Percentiles rank a stretch among this genome's conserved stretches.
phyloP scores from a whole-genome alignment of 805 yeast genomes.

The Saccharomycopsis vini region DNA sequence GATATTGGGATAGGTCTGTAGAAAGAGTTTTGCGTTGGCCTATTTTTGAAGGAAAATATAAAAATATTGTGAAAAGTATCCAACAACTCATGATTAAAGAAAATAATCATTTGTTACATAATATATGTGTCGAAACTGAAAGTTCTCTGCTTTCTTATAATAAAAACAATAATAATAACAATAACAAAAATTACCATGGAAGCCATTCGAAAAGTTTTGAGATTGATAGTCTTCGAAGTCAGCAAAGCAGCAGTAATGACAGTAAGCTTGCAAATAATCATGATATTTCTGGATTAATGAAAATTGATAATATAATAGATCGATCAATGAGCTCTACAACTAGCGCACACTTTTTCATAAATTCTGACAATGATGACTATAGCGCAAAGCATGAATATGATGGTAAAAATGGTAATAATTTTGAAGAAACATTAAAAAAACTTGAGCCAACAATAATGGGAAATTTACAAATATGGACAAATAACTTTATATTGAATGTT shows the following conservation, averaged over 20 bases:
- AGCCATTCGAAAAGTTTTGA: too few species aligned
- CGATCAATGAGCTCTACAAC: not conserved
- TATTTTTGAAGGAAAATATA: constrained; percentile 18
- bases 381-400: not conserved
- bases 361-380: too few species aligned
- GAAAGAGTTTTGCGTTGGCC: constrained; percentile 18
- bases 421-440: not conserved
- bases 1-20: constrained; percentile 18
- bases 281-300: not conserved
- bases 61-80: constrained; percentile 1
- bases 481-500: constrained; percentile 16
- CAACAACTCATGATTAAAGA: constrained; percentile 1
- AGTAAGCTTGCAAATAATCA: too few species aligned
- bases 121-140: not conserved
- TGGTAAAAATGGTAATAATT: too few species aligned
- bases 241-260: too few species aligned
- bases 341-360: too few species aligned
- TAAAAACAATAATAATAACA: not conserved
- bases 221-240: too few species aligned
- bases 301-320: constrained; percentile 2
- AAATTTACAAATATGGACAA: constrained; percentile 11
- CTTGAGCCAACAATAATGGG: constrained; percentile 15
- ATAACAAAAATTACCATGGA: not conserved
- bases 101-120: not conserved
- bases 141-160: not conserved